Base-by-base conservation (phyloP, 306 rosid genomes). In the Hylodesmum podocarpum region DNA sequence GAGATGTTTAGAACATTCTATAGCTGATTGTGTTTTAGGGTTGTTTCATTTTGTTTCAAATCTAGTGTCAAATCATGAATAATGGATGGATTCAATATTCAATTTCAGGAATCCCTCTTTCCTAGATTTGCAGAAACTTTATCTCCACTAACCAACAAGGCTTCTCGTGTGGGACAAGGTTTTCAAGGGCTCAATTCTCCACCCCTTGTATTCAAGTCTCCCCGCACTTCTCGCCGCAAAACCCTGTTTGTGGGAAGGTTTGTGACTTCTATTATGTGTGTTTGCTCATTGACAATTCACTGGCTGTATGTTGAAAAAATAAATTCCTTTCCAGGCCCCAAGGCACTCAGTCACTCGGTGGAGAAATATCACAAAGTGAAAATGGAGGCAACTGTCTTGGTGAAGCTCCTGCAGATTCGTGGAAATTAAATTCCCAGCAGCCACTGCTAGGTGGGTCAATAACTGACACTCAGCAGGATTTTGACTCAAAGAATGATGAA, bases 31-130 rank as follows among this genome's bases (percentile, higher is more conserved):
- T 31, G 8, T 44, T 58, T 41, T 68, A n/a, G 14, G 54, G 10
- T 4, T 36, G 5, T 43, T n/a, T 62, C 50, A 13, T 58, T 29
- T 53, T 39, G 5, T 70, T 53, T 62, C 54, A 11, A 53, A 63
- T 71, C 4, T 36, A 28, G 8, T 62, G 5, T 76, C 54, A 47
- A 6, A 47, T 24, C 15, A 55, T 39, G 36, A 54, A 18, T 62
- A 76, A 64, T 19, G 41, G 66, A 47, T 57, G 70, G 12, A 16
- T 41, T 70, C 66, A 18, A 13, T 43, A 77, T 29, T 40, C 15
- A 16, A 61, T 82, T 83, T 61, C 85, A 91, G 97, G 94, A 89
- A 29, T 89, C 90, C 10, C 86, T 91, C 21, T 77, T 82, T 50
- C 34, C 49, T 8, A 83, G 80, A 13, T 88, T 40, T 59, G 80